A percentile compares a stretch with the other conserved stretches of the same genome.
Conservation (phyloP, 192 early-diverging fungal genomes). For the Coemansia sp. region DNA sequence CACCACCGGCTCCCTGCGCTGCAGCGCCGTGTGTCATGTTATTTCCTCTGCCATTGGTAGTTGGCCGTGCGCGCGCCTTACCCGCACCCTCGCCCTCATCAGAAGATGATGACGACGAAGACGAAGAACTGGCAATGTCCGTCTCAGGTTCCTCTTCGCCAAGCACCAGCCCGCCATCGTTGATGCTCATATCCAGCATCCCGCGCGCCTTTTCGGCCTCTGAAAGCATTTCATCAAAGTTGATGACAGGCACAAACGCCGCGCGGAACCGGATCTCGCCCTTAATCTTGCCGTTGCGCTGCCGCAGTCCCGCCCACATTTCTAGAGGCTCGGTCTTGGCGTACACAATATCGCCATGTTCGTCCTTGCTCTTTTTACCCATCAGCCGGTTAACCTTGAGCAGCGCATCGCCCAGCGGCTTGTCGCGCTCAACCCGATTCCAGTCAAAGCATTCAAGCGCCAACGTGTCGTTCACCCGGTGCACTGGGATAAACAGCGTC, state of each 20-base stretch:
- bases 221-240: conserved; percentile 54
- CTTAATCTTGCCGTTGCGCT: conserved; percentile 60
- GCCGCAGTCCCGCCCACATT: conserved; percentile 61
- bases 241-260: conserved; percentile 60
- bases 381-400: conserved; percentile 62
- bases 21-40: background rate
- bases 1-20: no score
- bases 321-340: conserved; percentile 42
- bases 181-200: conserved; percentile 39
- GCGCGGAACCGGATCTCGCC: conserved; percentile 62
- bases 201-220: conserved; percentile 39
- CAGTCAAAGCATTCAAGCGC: conserved; percentile 82
- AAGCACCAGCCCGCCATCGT: conserved; percentile 43
- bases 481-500: conserved; percentile 80
- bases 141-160: conserved; percentile 33
- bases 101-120: conserved; percentile 18
- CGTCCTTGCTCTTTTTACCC: conserved; percentile 34
- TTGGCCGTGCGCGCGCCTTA: background rate
- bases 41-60: background rate
- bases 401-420: conserved; percentile 71
- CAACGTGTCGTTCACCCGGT: conserved; percentile 70
- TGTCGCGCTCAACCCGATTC: conserved; percentile 84
- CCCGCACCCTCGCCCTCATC: background rate
- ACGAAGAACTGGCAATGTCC: conserved; percentile 1
- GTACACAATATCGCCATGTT: conserved; percentile 42